These are phyloP conservation scores for Farysia itapuensis DNA, from an alignment of 1,284 basidiomycete genomes.

Conservation along the genomic window DNA sequence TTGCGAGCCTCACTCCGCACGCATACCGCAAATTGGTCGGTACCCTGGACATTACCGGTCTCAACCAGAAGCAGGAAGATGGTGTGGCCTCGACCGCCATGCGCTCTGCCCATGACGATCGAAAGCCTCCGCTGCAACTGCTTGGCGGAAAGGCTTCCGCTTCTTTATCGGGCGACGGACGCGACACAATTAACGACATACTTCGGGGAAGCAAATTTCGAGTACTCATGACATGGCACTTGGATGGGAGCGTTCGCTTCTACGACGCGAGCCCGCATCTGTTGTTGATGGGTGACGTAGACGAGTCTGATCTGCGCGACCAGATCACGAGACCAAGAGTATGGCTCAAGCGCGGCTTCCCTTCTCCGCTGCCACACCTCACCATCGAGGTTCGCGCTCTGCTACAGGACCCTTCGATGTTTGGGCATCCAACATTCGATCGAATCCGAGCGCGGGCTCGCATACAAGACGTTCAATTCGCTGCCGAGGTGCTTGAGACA, in stretches of 20 bases:
- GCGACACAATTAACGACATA: constrained; percentile 17
- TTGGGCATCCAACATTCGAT: constrained; percentile 39
- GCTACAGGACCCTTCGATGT: constrained; percentile 22
- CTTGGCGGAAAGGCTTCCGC: constrained; percentile 41
- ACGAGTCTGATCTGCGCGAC: constrained; percentile 17
- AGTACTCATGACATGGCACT: constrained; percentile 52
- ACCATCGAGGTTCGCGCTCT: constrained; percentile 34
- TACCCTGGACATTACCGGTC: constrained; percentile 17
- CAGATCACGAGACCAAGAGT: constrained; percentile 5
- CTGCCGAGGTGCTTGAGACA: constrained; percentile 45
- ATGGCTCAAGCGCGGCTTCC: constrained; percentile 41
- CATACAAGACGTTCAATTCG: constrained; percentile 33
- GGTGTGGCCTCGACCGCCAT: constrained; percentile 9
- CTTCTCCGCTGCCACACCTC: constrained; percentile 49
- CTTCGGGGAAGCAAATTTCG: constrained; percentile 21
- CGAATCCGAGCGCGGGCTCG: constrained; percentile 21
- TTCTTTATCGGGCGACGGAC: constrained; percentile 12
- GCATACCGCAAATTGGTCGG: constrained; percentile 49
- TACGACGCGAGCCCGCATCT: constrained; percentile 53
- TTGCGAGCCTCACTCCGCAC: constrained; percentile 29
- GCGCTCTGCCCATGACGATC: constrained; percentile 12
- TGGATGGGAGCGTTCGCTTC: constrained; percentile 54
- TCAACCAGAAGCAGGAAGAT: constrained; percentile 29
- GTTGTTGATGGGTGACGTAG: constrained; percentile 38
- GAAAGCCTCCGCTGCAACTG: constrained; percentile 19